These are phyloP conservation scores for Rhynchosporium agropyri DNA, from an alignment of 2,329 filamentous ascomycete genomes.

Conservation along the genomic window DNA sequence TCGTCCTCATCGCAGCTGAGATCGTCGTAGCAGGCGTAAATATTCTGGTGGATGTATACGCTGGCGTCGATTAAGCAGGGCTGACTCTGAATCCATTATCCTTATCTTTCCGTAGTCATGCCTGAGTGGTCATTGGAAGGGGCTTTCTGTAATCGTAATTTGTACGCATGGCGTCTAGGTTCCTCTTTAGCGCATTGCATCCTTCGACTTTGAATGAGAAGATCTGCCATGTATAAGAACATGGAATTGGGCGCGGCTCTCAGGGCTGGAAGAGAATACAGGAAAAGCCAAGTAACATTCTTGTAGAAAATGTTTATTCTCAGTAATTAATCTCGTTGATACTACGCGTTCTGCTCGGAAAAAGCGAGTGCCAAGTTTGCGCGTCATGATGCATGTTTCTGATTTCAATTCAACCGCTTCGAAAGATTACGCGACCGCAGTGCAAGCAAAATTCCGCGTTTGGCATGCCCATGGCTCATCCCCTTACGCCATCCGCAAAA, in stretches of 20 bases:
- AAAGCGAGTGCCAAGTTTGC: not conserved
- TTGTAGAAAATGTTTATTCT: not conserved
- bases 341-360: not conserved
- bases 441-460: not conserved
- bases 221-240: slow-evolving; percentile 5
- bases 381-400: not conserved
- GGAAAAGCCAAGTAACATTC: not conserved
- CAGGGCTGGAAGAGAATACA: slow-evolving; percentile 2
- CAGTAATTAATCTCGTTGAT: not conserved
- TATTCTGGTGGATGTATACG: slow-evolving; percentile 92
- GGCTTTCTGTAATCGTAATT: slow-evolving; percentile 3
- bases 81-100: not conserved
- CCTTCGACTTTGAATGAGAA: not conserved
- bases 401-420: not conserved
- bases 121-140: not conserved
- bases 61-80: slow-evolving; percentile 56
- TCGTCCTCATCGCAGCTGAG: slow-evolving; percentile 92
- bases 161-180: slow-evolving; percentile 23
- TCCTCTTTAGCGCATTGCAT: slow-evolving; percentile 16
- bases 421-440: not conserved
- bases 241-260: not conserved
- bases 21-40: slow-evolving; percentile 92
- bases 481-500: too few species aligned
- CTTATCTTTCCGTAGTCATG: not conserved
- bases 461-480: not conserved